Evolutionary conservation across 192 early-diverging fungal genomes (phyloP), one percentile per base, ranked within the genome.

Genomic region (Podochytrium sp.): DNA sequence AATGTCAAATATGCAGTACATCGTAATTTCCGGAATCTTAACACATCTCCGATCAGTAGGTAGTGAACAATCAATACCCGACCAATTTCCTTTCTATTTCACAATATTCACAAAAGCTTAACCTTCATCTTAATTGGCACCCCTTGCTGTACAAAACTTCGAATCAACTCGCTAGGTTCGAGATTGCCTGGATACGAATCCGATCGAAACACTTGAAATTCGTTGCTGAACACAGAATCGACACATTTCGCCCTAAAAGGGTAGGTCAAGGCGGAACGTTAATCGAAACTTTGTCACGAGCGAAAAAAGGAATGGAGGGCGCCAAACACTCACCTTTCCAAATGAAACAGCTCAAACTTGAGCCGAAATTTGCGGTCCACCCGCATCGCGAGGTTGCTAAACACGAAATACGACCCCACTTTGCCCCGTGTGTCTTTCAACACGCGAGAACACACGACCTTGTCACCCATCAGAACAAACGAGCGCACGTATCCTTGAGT

Each of bases 351-450:
- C 34, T 75, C 56, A 62, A 83, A 81, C 47, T 76, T 70, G 6
- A 86, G 63, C 7, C 81, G 58, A 64, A 79, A 86, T 32, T 39
- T 27, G 0, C 84, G 82, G 20, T 71, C 78, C 20, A 71, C 77
- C 25, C 84, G 77, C 33, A 86, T 74, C 14, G 70, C 73, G 6
- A 86, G 52, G 40, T 86, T 82, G 51, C 65, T 68, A 53, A 86
- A 86, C n/a, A 86, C 77, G 60, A 83, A 86, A 76, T 80, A 86
- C n/a, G 68, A 32, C 10, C 78, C 81, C 20, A 78, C 72, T 12
- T 47, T 62, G 2, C 70, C 76, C 23, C 78, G 70, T 3, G 71
- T 27, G 52, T 84, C 80, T 33, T 47, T 7, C 35, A 84, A 49
- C 14, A 52, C 2, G 20, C 35, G n/a, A 16, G 47, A 43, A 2